phyloP scores from a whole-genome alignment of 2,329 filamentous ascomycete species.

The Ophiostoma novo-ulmi region DNA sequence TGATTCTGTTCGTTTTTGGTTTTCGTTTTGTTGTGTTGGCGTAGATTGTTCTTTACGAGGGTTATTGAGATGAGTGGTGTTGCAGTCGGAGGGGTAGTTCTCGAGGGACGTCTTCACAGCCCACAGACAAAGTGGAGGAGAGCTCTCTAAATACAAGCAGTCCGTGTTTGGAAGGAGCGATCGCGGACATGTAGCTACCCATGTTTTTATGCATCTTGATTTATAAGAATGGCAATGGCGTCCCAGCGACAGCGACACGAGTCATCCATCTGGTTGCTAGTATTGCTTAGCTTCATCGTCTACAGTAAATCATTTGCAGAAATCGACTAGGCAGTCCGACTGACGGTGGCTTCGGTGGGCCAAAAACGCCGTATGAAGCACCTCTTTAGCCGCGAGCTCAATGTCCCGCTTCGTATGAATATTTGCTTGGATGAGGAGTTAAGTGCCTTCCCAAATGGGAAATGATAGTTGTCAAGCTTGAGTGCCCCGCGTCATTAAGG shows the following conservation, averaged over 20 bases:
- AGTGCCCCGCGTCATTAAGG: neutral
- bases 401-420: neutral
- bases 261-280: neutral
- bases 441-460: neutral
- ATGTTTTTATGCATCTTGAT: neutral
- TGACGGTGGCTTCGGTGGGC: neutral
- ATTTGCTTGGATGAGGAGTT: neutral
- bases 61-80: neutral
- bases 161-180: slow-evolving; percentile 2
- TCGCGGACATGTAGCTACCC: neutral
- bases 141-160: neutral
- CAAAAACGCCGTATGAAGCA: too few relatives aligned
- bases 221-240: neutral
- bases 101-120: neutral
- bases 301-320: neutral
- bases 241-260: neutral
- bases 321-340: neutral
- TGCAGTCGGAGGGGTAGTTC: slow-evolving; percentile 7
- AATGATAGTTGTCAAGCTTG: neutral
- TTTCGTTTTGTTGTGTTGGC: neutral
- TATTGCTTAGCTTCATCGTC: neutral
- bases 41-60: neutral
- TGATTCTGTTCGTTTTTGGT: neutral
- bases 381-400: neutral
- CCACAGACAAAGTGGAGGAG: neutral